Evolutionary conservation across 805 yeast species (phyloP), one percentile per base, ranked within the genome.

Genomic region (Sugiyamaella smithiae): DNA sequence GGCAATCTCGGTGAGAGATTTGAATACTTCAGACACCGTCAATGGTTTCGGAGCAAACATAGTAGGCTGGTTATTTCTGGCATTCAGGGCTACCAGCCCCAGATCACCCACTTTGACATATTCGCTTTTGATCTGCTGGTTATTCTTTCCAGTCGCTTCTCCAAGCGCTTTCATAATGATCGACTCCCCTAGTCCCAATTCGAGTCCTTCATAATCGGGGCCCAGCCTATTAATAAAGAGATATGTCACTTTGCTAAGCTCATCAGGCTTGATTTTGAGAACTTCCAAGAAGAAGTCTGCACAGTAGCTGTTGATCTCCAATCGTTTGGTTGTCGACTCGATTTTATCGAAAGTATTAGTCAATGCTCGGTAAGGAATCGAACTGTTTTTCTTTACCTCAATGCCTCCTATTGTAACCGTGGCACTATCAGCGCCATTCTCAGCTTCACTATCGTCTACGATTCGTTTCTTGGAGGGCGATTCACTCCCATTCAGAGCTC

Each of bases 151-250:
- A 14, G 96, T 90, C 43, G 95, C 80, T 61, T 87, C 96, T 29
- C 89, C 81, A 35, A 93, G 80, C 0, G 98, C 93, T 61, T 90
- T 93, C 60, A 90, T 81, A 23, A 93, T 70, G 8, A 93, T 64
- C 1, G 95, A 82, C 65, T 93, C 99, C 14, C 99, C 99, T 2
- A 93, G 74, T 0, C 99, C 99, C 22, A 93, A 72, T 62, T 93
- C 99, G 49, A 91, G 70, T 25, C 95, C 97, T 62, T 88, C 96
- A 62, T 93, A 93, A 64, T 93, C 99, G 0, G 99, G 99, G 0
- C 97, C 97, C 7, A 90, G 69, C 52, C 91, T 72, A 64, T 91
- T 91, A 63, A 91, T 89, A 67, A 86, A 85, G 14, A 93, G 74
- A 59, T 91, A 93, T 1, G 90, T 85, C 1, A 88, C 81, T 48